Base-by-base conservation (phyloP, 2,329 filamentous ascomycete genomes). In the Sclerotinia sclerotiorum region DNA sequence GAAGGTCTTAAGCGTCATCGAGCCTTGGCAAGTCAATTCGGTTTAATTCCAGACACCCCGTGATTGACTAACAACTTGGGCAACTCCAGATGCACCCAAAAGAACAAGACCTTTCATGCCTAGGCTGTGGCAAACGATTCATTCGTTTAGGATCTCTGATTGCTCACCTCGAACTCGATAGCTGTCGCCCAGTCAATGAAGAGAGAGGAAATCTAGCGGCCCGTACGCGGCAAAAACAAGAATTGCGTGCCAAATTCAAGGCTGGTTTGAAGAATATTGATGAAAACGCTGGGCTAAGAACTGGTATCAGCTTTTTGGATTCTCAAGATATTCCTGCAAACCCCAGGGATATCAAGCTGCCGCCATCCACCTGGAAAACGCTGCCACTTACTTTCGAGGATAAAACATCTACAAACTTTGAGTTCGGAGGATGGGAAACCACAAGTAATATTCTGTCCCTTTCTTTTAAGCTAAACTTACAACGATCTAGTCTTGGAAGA, bases 131-230 rank as follows among this genome's bases (percentile, higher is more conserved):
- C 7, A 65, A 49, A 19, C 48, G 21, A 35, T 68, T 51, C 15
- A 44, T 65, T 55, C 67, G 67, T 32, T 42, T 68, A 19, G 67
- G 67, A 27, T 65, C 67, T 56, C 44, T 68, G 3, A 65, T 68
- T 29, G 35, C 39, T n/a, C 67, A 68, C n/a, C 48, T 68, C 32
- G 67, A 68, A 60, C 54, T 67, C 11, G 58, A 64, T 42, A 64
- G 35, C 46, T 68, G 66, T 29, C 10, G 29, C 19, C 39, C 48
- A 39, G 64, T 63, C 15, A 64, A 62, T 48, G 58, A 48, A 44
- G 35, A 32, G 15, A 64, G 58, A 44, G 32, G 48, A 35, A 60
- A 39, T 13, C 64, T 60, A 21, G 64, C 64, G 4, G 64, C 64
- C n/a, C 17, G 17, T 17, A 67, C 32, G 49, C 55, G 64, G 21